Conservation (phyloP, 2,329 filamentous ascomycete species). For the Fragosphaeria purpurea region DNA sequence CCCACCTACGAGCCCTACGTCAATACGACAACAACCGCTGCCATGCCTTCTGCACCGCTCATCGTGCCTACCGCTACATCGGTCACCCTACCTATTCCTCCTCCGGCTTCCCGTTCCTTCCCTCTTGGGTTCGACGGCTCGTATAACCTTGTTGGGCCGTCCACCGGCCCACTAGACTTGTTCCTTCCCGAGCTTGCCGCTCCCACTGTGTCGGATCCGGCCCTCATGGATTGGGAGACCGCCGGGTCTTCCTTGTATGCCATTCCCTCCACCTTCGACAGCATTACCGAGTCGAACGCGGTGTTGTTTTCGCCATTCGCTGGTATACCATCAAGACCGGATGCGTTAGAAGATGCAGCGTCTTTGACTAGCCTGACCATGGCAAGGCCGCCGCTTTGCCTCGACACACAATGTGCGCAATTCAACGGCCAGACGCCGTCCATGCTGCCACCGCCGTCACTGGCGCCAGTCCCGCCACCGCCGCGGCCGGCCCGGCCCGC, state of each 20-base stretch:
- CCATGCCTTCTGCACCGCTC: too few species aligned
- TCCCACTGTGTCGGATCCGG: conserved; percentile 8
- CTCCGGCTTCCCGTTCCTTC: too few species aligned
- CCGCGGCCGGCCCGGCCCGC: conserved; percentile 16
- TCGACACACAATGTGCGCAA: conserved; percentile 27
- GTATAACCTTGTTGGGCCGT: background rate
- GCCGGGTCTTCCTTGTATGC: background rate
- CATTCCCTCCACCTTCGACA: too few species aligned
- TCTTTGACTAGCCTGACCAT: background rate
- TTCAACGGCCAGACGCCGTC: conserved; percentile 16
- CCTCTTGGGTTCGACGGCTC: too few species aligned
- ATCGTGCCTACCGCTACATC: too few species aligned
- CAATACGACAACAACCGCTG: too few species aligned
- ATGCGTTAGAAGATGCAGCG: background rate
- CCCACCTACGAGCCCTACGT: too few species aligned
- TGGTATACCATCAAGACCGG: background rate
- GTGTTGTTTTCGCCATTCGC: too few species aligned
- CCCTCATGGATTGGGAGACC: conserved; percentile 20
- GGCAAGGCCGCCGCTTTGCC: conserved; percentile 26
- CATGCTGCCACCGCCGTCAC: background rate
- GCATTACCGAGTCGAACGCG: too few species aligned
- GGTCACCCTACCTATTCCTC: too few species aligned
- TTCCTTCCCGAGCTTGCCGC: conserved; percentile 23
- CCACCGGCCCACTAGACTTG: conserved; percentile 15
- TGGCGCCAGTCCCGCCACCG: background rate